Conservation (phyloP, 352 stramenopile species). For the Phytophthora citrophthora region DNA sequence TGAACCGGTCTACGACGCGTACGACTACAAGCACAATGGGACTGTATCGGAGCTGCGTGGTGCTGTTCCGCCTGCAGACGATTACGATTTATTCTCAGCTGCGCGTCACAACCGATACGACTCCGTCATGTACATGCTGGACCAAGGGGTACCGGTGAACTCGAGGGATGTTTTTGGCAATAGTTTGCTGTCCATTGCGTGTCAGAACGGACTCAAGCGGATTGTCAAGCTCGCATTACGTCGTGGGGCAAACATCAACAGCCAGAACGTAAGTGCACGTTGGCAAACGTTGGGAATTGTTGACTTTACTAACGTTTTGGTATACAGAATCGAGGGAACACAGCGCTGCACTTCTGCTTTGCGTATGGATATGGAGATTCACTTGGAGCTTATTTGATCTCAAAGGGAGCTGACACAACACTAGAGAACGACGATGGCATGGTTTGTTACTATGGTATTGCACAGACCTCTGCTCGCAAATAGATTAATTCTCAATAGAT, state of each 20-base stretch:
- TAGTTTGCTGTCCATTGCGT: slow-evolving; percentile 87
- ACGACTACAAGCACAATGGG: slow-evolving; percentile 43
- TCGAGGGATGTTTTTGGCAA: slow-evolving; percentile 82
- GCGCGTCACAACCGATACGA: slow-evolving; percentile 85
- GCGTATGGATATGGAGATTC: slow-evolving; percentile 88
- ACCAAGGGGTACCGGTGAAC: slow-evolving; percentile 85
- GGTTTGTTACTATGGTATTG: slow-evolving; percentile 74
- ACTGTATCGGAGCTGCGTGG: slow-evolving; percentile 17
- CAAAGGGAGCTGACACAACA: slow-evolving; percentile 82
- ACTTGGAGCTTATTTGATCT: slow-evolving; percentile 89
- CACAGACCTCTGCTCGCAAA: slow-evolving; percentile 39
- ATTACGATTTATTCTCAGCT: slow-evolving; percentile 90
- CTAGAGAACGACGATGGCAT: slow-evolving; percentile 72
- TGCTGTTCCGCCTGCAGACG: slow-evolving; percentile 29
- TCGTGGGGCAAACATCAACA: slow-evolving; percentile 89
- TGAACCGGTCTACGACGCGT: slow-evolving; percentile 22
- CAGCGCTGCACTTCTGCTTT: slow-evolving; percentile 92
- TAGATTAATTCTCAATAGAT: slow-evolving; percentile 15
- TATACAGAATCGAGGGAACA: slow-evolving; percentile 80
- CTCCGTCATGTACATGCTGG: slow-evolving; percentile 86
- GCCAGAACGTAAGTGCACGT: slow-evolving; percentile 62
- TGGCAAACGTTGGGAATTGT: neutral
- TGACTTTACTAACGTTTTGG: neutral
- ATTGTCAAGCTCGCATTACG: slow-evolving; percentile 88
- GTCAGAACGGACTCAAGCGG: slow-evolving; percentile 92